A percentile compares a stretch with the other conserved stretches of the same genome.
Conservation (phyloP, 345 rosid species). For the Lumnitzera racemosa region DNA sequence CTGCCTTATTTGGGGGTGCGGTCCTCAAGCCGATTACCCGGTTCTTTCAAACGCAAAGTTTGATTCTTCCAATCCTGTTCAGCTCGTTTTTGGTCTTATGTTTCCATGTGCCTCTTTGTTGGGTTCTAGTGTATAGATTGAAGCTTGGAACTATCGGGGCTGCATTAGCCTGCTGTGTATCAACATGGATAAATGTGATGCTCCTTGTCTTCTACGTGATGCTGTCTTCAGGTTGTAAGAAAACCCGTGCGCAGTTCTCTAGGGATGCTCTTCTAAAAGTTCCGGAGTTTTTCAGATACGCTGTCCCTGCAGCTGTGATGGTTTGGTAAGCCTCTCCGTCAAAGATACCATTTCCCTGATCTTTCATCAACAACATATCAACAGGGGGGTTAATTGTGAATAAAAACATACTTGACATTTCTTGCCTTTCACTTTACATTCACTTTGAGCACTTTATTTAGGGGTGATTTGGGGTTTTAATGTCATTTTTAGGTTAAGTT, state of each 20-base stretch:
- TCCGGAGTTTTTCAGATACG: constrained; percentile 28
- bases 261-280: constrained; percentile 16
- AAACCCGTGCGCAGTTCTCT: constrained; percentile 16
- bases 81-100: constrained; percentile 17
- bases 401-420: too few relatives aligned
- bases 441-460: too few relatives aligned
- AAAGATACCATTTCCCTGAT: not conserved
- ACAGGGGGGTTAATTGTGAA: too few relatives aligned
- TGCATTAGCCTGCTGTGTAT: constrained; percentile 33
- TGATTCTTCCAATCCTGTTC: constrained; percentile 26
- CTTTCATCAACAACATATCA: too few relatives aligned
- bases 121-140: constrained; percentile 28
- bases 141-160: constrained; percentile 27
- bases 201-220: constrained; percentile 23
- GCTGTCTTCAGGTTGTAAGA: constrained; percentile 30
- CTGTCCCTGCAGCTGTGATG: constrained; percentile 47
- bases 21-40: constrained; percentile 21
- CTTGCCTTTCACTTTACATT: too few relatives aligned
- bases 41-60: constrained; percentile 25
- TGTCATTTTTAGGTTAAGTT: too few relatives aligned
- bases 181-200: constrained; percentile 35
- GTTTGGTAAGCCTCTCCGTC: constrained; percentile 18
- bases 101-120: constrained; percentile 25
- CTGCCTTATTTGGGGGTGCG: constrained; percentile 19
- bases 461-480: too few relatives aligned